Conservation (phyloP, 1,284 basidiomycete genomes). For the Cryptococcus neoformans region DNA sequence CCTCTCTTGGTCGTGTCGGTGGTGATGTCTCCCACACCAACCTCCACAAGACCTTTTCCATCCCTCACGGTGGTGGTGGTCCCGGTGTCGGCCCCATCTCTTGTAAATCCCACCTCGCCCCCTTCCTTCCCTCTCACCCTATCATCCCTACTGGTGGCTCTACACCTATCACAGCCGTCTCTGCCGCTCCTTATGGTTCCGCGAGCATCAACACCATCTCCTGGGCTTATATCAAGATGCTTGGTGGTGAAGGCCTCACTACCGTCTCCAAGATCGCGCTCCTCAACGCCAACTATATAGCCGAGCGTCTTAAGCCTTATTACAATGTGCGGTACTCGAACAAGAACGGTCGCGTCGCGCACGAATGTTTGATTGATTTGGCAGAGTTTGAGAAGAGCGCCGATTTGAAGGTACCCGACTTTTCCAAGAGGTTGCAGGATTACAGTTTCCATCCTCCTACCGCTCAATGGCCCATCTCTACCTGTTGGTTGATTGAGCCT, state of each 20-base stretch:
- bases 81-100: conserved; percentile 92
- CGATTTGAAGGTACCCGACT: conserved; percentile 89
- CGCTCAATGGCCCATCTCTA: conserved; percentile 77
- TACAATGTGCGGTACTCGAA: conserved; percentile 92
- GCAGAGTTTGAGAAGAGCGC: conserved; percentile 88
- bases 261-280: conserved; percentile 83
- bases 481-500: conserved; percentile 79
- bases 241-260: conserved; percentile 83
- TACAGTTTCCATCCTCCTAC: conserved; percentile 47
- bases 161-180: conserved; percentile 79
- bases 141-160: conserved; percentile 64
- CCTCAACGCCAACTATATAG: conserved; percentile 97
- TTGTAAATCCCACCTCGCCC: conserved; percentile 85
- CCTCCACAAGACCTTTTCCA: conserved; percentile 74
- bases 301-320: conserved; percentile 74
- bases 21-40: conserved; percentile 98
- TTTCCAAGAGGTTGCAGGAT: conserved; percentile 82
- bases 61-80: conserved; percentile 94
- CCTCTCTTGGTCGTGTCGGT: conserved; percentile 92
- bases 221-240: conserved; percentile 98
- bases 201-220: conserved; percentile 95
- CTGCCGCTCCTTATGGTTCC: conserved; percentile 89
- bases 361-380: conserved; percentile 92
- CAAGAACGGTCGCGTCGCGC: conserved; percentile 83
- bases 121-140: conserved; percentile 93